These are phyloP conservation scores for Shiraia bambusicola DNA, from an alignment of 2,329 filamentous ascomycete species.

Conservation along the genomic window DNA sequence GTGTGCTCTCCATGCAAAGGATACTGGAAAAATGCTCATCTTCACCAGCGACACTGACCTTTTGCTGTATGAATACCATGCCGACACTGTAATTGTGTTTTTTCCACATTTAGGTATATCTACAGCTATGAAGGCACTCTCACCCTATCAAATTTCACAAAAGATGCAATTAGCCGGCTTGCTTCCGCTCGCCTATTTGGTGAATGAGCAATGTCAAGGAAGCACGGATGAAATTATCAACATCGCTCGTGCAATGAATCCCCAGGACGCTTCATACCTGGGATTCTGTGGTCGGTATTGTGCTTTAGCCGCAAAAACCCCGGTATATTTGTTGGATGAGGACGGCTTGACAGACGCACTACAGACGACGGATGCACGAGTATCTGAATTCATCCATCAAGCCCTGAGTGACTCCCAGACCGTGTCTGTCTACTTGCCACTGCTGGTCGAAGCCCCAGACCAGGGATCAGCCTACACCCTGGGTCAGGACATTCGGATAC, in stretches of 20 bases:
- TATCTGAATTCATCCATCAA: constrained; percentile 38
- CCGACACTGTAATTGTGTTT: constrained; percentile 64
- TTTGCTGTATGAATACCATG: constrained; percentile 69
- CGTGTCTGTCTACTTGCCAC: constrained; percentile 61
- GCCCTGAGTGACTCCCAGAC: constrained; percentile 16
- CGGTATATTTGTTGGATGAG: constrained; percentile 6
- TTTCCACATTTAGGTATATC: constrained; percentile 62
- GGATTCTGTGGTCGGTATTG: constrained; percentile 40
- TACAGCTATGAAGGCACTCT: constrained; percentile 41
- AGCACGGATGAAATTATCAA: constrained; percentile 31
- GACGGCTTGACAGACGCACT: constrained; percentile 5
- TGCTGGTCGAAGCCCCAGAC: constrained; percentile 55
- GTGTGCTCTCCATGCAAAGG: constrained; percentile 67
- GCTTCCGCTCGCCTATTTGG: constrained; percentile 45
- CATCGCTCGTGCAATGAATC: constrained; percentile 24
- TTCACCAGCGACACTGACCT: constrained; percentile 89
- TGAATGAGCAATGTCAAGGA: constrained; percentile 36
- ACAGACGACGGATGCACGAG: constrained; percentile 34
- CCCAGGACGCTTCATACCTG: constrained; percentile 21
- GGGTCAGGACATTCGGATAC: constrained; percentile 38
- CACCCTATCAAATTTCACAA: constrained; percentile 48
- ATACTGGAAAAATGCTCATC: constrained; percentile 60
- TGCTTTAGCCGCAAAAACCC: constrained; percentile 4
- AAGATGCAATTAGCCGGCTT: constrained; percentile 48
- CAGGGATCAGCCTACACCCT: constrained; percentile 48